Evolutionary conservation across 768 basidiomycete genomes (phyloP), one percentile per base, ranked within the genome.

Genomic region (Panellus pusillus): DNA sequence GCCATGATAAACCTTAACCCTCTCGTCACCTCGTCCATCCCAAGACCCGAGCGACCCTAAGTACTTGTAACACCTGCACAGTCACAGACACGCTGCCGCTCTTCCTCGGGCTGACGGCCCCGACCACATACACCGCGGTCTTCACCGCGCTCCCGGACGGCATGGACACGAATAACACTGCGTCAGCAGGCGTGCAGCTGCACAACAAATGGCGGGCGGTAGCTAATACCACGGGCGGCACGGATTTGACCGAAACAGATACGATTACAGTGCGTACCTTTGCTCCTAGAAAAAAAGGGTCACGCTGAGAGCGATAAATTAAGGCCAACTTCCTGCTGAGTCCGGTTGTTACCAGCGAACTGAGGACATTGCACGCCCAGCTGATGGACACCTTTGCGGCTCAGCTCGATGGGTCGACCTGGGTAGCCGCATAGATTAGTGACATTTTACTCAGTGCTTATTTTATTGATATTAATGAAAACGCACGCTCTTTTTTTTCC

Each of bases 161-260:
- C 28, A 55, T 61, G 56, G 37, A 58, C 47, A 58, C 53, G 13
- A 27, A 61, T 39, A 58, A 57, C 50, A 43, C 38, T 32, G 60
- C 43, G 12, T 18, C 46, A 0, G 60, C 60, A 8, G 60, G 60
- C 17, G 60, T 61, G 19, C 1, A 7, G 31, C 50, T 61, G 28
- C 55, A 58, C 43, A 61, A 61, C 43, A 49, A 61, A 43, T 61
- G 60, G 60, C 28, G 56, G 15, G 60, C 56, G 15, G 59, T 61
- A 11, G 59, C 54, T 7, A 55, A 56, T 35, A 9, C 52, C 0
- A n/a, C 31, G 3, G 59, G 59, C 17, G 59, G 55, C 6, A 57
- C 55, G 9, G 59, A 61, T 39, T 40, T 61, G 35, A 61, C 59
- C 18, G 59, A 61, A 45, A 61, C 59, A 15, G 59, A 61, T 41